A percentile compares a stretch with the other conserved stretches of the same genome.
phyloP scores from a whole-genome alignment of 2,329 filamentous ascomycete species.

The Paraconiothyrium brasiliense region DNA sequence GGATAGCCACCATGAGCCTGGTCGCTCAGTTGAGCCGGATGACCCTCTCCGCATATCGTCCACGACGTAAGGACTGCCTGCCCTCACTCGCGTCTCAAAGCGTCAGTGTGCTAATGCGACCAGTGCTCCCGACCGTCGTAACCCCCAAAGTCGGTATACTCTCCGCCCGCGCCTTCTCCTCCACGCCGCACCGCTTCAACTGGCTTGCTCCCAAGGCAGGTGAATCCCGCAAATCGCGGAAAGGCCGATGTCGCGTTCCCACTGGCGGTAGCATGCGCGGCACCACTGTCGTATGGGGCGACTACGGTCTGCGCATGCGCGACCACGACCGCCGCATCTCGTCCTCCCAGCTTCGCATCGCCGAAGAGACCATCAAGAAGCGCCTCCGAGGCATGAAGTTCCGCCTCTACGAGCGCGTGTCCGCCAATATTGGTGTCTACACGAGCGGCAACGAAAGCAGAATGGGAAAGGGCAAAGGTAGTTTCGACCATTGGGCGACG shows the following conservation, averaged over 20 bases:
- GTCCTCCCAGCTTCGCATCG: slow-evolving; percentile 85
- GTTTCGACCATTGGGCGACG: slow-evolving; percentile 95
- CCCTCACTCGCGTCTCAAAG: slow-evolving; percentile 18
- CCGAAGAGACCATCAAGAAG: slow-evolving; percentile 91
- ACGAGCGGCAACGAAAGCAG: slow-evolving; percentile 94
- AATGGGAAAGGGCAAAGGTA: slow-evolving; percentile 99
- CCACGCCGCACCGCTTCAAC: slow-evolving; percentile 67
- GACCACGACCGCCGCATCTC: slow-evolving; percentile 94
- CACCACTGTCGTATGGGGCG: slow-evolving; percentile 95
- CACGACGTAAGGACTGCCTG: slow-evolving; percentile 35
- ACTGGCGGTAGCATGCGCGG: slow-evolving; percentile 92
- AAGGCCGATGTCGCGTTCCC: slow-evolving; percentile 85
- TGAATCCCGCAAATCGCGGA: slow-evolving; percentile 86
- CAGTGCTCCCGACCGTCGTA: slow-evolving; percentile 31
- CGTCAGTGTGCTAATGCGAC: slow-evolving; percentile 11
- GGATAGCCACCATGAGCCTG: slow-evolving; percentile 44
- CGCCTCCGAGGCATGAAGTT: slow-evolving; percentile 91
- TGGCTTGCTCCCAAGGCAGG: slow-evolving; percentile 86
- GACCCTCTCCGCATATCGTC: slow-evolving; percentile 34
- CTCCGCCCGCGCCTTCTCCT: slow-evolving; percentile 73
- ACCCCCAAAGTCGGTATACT: slow-evolving; percentile 47
- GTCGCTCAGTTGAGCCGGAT: slow-evolving; percentile 45
- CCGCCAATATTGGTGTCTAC: slow-evolving; percentile 94
- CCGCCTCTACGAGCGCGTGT: slow-evolving; percentile 88
- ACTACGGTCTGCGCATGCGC: slow-evolving; percentile 91